Base-by-base conservation (phyloP, 2,329 filamentous ascomycete genomes). In the Aureobasidium vineae region DNA sequence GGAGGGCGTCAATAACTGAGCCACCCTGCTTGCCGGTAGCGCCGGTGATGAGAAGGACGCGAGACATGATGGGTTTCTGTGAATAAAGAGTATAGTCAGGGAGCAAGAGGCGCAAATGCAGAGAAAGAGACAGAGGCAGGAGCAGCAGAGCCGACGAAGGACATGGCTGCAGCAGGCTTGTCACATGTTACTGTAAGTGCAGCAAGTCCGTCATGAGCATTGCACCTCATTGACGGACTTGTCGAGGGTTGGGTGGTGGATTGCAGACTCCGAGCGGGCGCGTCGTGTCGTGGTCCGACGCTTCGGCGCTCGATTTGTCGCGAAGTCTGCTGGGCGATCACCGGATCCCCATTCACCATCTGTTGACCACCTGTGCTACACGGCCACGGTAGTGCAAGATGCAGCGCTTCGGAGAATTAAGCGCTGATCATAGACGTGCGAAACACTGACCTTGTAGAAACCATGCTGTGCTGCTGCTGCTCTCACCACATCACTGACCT, bases 1-100 rank as follows among this genome's bases (percentile, higher is more conserved):
- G 70, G 26, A 78, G 72, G 64, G 78, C 75, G 33, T 76, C 73
- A 63, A 81, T 74, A 50, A 81, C 77, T 19, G 78, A 73, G 50
- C 79, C 78, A 67, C 79, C 79, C 70, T 82, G 79, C 69, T 81
- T 80, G 67, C 79, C 79, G 2, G 79, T 81, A 6, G 79, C 79
- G 50, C 79, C 79, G 52, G 78, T 80, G 66, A 82, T 73, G 66
- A 82, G 77, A 49, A 81, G 76, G 28, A 73, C 71, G 71, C 79
- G 80, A 1, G 76, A 72, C 70, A 76, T 73, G 43, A 66, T 69
- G 38, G 15, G 36, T 5, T 41, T 63, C 28, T 33, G 36, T 31
- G 23, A 2, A 33, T 6, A 26, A 23, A 23, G 49, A 10, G 31
- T 53, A 36, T 23, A 19, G 19, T 54, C 38, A 64, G 31, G 28